Conservation (phyloP, 2,329 filamentous ascomycete species). For the Aschersonia sp. region DNA sequence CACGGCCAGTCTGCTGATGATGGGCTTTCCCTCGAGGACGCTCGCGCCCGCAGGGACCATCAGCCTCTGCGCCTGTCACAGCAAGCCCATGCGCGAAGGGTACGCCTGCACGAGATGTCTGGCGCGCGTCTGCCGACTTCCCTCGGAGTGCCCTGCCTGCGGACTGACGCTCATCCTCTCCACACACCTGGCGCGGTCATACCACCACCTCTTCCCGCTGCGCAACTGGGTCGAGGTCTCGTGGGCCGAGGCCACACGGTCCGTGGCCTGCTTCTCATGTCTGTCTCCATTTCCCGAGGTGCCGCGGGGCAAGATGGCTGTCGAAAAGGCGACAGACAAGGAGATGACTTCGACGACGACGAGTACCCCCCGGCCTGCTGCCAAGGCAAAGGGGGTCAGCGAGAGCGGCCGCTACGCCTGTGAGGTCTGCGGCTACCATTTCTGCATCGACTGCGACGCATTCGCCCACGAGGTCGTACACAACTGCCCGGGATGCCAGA, state of each 20-base stretch:
- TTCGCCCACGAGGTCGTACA: slow-evolving; percentile 90
- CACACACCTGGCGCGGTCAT: slow-evolving; percentile 83
- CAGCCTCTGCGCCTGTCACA: slow-evolving; percentile 84
- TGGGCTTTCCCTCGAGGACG: slow-evolving; percentile 88
- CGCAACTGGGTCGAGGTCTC: slow-evolving; percentile 82
- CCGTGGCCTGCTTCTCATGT: slow-evolving; percentile 64
- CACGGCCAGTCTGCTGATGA: slow-evolving; percentile 66
- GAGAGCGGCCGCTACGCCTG: slow-evolving; percentile 85
- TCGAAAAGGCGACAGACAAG: slow-evolving; percentile 11
- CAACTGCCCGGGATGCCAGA: slow-evolving; percentile 85
- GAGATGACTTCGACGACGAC: background rate
- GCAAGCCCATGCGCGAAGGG: slow-evolving; percentile 64
- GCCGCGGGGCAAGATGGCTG: slow-evolving; percentile 10
- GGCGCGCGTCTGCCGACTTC: slow-evolving; percentile 78
- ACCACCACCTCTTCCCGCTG: slow-evolving; percentile 83
- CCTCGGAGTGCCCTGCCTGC: slow-evolving; percentile 82
- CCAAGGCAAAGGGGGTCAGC: slow-evolving; percentile 48
- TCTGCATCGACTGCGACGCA: slow-evolving; percentile 96
- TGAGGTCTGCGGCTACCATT: slow-evolving; percentile 73
- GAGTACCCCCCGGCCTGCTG: no score
- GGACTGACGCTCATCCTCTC: slow-evolving; percentile 85
- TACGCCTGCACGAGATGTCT: slow-evolving; percentile 84
- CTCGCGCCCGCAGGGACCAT: slow-evolving; percentile 50
- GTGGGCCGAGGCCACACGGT: slow-evolving; percentile 55
- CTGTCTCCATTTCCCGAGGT: slow-evolving; percentile 52